Evolutionary conservation across 805 yeast species (phyloP), one percentile per base, ranked within the genome.

Genomic region (Sungouiella blattae): DNA sequence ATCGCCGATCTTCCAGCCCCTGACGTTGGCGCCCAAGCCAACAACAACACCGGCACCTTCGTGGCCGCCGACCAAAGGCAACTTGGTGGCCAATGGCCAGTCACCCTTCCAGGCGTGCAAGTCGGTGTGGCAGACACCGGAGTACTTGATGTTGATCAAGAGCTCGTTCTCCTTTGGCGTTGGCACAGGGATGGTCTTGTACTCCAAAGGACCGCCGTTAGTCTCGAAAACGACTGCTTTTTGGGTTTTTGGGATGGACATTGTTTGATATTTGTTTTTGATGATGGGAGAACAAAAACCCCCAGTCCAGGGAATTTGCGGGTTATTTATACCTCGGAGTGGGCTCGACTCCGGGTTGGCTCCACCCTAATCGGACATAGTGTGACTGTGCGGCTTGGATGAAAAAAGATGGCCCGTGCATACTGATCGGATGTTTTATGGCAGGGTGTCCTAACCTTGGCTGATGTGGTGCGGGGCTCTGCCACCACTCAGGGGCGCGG

Each of bases 21-120:
- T 56, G 36, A 67, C 71, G 44, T 67, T 63, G 14, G 48, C 50
- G 34, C 73, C 73, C 53, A 65, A 42, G 32, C 50, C 70, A 13
- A 67, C 71, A 41, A 67, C 71, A 20, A 58, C 71, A 49, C 73
- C 73, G n/a, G 71, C 71, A 53, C 71, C 71, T 50, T 67, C 71
- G 52, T 67, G 73, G 43, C 71, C 73, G 35, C 73, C 73, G 14
- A 67, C 73, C 50, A 67, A 62, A 20, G 73, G 73, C 47, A 67
- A 62, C 46, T 67, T 67, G 44, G 71, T 64, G 32, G 45, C 56
- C 47, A 67, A 58, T 23, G 71, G 71, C 71, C 71, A 67, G 53
- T 67, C 71, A 45, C 71, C 71, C 49, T 64, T 62, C 71, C 71
- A 65, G 35, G 71, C 73, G 45, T 67, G 73, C 47, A 67, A 62